A percentile compares a stretch with the other conserved stretches of the same genome.
Conservation (phyloP, 106 monocot species). For the Vanilla planifolia region DNA sequence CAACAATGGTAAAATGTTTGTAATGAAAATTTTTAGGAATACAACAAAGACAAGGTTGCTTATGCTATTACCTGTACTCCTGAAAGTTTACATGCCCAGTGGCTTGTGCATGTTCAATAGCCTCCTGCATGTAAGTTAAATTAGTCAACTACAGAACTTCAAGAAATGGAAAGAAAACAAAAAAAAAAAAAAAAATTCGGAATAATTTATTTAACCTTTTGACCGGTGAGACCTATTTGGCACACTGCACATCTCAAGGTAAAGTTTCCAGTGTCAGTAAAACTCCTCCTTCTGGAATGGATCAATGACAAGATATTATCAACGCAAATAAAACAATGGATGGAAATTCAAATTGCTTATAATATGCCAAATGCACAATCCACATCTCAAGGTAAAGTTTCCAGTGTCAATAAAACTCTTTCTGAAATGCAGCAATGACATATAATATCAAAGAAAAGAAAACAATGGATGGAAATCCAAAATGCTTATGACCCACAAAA, state of each 20-base stretch:
- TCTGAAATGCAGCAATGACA: slow-evolving; percentile 26
- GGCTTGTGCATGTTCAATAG: slow-evolving; percentile 85
- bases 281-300: slow-evolving; percentile 64
- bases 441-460: not conserved
- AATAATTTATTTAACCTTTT: slow-evolving; percentile 41
- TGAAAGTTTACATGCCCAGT: slow-evolving; percentile 98
- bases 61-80: slow-evolving; percentile 52
- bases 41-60: not conserved
- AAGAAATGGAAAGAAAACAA: not conserved
- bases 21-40: not conserved
- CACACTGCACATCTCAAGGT: slow-evolving; percentile 85
- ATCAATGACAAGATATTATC: not conserved
- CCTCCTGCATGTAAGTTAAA: slow-evolving; percentile 48
- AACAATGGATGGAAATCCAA: not conserved
- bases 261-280: slow-evolving; percentile 86
- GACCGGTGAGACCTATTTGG: slow-evolving; percentile 76
- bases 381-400: slow-evolving; percentile 87
- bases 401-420: slow-evolving; percentile 83
- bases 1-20: no score
- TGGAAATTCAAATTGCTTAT: not conserved
- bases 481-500: no score
- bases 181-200: not conserved
- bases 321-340: not conserved
- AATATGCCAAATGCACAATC: no score
- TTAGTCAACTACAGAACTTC: not conserved